Percentiles rank a stretch among this genome's conserved stretches.
Conservation (phyloP, 768 basidiomycete genomes). For the Coprinopsis marcescibilis region DNA sequence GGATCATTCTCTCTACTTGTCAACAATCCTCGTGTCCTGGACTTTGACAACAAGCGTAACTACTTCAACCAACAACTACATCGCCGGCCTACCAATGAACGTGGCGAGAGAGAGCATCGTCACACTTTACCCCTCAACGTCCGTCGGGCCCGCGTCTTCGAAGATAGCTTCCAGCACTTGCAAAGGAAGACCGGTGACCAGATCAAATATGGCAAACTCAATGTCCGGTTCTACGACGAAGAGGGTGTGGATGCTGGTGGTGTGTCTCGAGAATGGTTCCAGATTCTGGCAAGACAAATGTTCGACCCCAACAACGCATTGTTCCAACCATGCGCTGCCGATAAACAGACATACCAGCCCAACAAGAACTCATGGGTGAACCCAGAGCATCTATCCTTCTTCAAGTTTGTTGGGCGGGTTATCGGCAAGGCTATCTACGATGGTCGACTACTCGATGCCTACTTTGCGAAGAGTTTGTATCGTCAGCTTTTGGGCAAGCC, state of each 20-base stretch:
- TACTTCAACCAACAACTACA: conserved; percentile 92
- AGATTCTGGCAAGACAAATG: conserved; percentile 96
- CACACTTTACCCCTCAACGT: conserved; percentile 84
- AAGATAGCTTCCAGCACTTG: conserved; percentile 93
- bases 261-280: conserved; percentile 98
- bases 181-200: conserved; percentile 90
- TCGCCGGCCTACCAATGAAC: conserved; percentile 68
- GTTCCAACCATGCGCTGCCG: conserved; percentile 97
- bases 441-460: conserved; percentile 91
- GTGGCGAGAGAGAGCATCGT: conserved; percentile 69
- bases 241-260: conserved; percentile 99
- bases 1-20: conserved; percentile 96
- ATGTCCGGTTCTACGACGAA: conserved; percentile 92
- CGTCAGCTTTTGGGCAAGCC: conserved; percentile 90
- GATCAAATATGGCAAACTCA: conserved; percentile 97
- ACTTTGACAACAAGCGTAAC: conserved; percentile 99
- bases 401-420: conserved; percentile 97
- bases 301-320: conserved; percentile 98
- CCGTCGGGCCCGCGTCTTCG: conserved; percentile 87
- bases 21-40: conserved; percentile 92
- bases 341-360: conserved; percentile 92
- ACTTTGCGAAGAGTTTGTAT: conserved; percentile 96
- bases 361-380: conserved; percentile 93
- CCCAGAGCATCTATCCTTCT: conserved; percentile 92
- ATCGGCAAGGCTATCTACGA: conserved; percentile 99